Conservation (phyloP, 2,329 filamentous ascomycete genomes). For the Orbilia brochopaga region DNA sequence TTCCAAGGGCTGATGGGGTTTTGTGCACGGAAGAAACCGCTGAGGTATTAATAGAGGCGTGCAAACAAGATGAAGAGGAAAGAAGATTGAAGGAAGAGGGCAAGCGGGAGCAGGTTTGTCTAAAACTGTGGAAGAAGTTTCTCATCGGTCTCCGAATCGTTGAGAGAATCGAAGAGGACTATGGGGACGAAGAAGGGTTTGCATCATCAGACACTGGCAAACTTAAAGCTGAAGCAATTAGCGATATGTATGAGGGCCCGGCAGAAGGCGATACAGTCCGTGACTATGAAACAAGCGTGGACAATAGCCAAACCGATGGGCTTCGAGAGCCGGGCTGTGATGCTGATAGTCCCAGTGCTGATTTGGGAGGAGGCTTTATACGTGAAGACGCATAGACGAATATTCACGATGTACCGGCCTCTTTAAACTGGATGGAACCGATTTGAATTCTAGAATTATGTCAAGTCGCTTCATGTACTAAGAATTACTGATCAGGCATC, state of each 20-base stretch:
- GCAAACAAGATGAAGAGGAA: slow-evolving; percentile 32
- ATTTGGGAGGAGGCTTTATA: too few relatives aligned
- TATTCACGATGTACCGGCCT: too few relatives aligned
- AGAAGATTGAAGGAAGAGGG: slow-evolving; percentile 26
- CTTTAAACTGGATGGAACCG: too few relatives aligned
- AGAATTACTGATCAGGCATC: neutral
- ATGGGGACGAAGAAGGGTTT: slow-evolving; percentile 55
- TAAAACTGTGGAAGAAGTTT: slow-evolving; percentile 67
- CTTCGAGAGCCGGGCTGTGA: too few relatives aligned
- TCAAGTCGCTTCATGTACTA: too few relatives aligned
- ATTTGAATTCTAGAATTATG: too few relatives aligned
- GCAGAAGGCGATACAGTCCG: neutral
- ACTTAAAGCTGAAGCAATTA: neutral
- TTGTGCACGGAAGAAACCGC: slow-evolving; percentile 74
- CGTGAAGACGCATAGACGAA: too few relatives aligned
- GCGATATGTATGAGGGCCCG: neutral
- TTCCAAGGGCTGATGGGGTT: slow-evolving; percentile 77
- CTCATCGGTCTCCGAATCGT: slow-evolving; percentile 71
- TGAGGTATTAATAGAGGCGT: slow-evolving; percentile 60
- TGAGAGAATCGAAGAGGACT: slow-evolving; percentile 70
- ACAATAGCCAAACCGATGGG: too few relatives aligned
- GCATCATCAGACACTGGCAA: neutral
- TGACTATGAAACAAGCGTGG: too few relatives aligned
- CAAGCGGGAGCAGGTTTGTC: slow-evolving; percentile 31
- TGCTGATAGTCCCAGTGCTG: too few relatives aligned